phyloP scores from a whole-genome alignment of 2,329 filamentous ascomycete genomes.

The Colletotrichum sp. region DNA sequence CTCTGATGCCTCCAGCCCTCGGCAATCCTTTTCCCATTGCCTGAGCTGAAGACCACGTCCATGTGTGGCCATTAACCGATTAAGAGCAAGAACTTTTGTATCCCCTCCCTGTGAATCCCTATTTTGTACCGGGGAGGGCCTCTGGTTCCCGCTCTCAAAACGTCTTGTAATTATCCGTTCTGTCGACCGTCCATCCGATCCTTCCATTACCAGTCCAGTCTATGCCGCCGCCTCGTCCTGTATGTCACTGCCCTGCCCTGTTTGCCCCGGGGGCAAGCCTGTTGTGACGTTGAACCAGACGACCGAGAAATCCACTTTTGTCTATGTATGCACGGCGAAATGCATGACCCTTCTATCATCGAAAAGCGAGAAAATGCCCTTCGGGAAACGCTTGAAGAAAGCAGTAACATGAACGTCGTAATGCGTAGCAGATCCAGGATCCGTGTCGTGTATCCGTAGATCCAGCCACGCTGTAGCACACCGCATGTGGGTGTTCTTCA shows the following conservation, averaged over 20 bases:
- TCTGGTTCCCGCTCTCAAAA: conserved; percentile 40
- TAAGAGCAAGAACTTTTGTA: conserved; percentile 31
- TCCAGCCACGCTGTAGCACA: conserved; percentile 19
- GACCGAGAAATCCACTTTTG: conserved; percentile 72
- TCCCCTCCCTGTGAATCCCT: conserved; percentile 36
- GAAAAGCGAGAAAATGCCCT: conserved; percentile 41
- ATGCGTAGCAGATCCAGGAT: conserved; percentile 24
- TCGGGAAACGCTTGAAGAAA: conserved; percentile 35
- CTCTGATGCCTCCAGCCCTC: conserved; percentile 30
- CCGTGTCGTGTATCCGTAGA: conserved; percentile 19
- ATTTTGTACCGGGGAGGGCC: conserved; percentile 40
- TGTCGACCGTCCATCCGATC: conserved; percentile 23
- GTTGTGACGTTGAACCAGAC: conserved; percentile 44
- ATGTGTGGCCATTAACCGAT: conserved; percentile 24
- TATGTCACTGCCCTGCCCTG: conserved; percentile 29
- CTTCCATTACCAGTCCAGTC: conserved; percentile 26
- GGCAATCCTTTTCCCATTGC: conserved; percentile 20
- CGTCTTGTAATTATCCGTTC: conserved; percentile 20
- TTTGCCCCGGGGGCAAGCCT: conserved; percentile 26
- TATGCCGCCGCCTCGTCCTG: conserved; percentile 26
- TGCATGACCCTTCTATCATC: conserved; percentile 42
- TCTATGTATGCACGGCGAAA: conserved; percentile 53
- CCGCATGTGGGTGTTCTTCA: conserved; percentile 17
- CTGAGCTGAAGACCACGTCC: conserved; percentile 22
- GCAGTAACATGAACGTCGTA: conserved; percentile 39